phyloP scores from a whole-genome alignment of 2,329 filamentous ascomycete species.

The Colletotrichum tropicicola region DNA sequence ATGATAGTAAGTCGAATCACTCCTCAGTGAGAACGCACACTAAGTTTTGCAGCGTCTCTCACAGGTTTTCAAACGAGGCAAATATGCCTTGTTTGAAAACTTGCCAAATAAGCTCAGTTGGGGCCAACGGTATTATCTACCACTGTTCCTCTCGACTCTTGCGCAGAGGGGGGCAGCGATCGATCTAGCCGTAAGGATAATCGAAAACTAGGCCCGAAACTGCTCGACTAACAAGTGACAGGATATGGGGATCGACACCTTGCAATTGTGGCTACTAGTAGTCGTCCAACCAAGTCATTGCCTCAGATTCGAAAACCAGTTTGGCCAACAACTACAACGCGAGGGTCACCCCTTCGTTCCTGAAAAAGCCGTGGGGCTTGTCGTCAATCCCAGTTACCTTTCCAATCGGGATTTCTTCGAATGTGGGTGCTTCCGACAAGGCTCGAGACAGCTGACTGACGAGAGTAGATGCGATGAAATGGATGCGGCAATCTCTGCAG shows the following conservation, averaged over 20 bases:
- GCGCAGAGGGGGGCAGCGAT: slow-evolving; percentile 53
- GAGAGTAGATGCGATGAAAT: slow-evolving; percentile 47
- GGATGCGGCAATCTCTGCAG: slow-evolving; percentile 60
- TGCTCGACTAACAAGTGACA: slow-evolving; percentile 25
- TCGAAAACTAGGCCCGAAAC: slow-evolving; percentile 1
- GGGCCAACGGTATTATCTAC: slow-evolving; percentile 53
- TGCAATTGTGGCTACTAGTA: slow-evolving; percentile 62
- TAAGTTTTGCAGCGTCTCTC: slow-evolving; percentile 46
- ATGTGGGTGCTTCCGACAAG: slow-evolving; percentile 38
- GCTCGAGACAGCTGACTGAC: neutral
- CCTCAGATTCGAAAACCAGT: slow-evolving; percentile 57
- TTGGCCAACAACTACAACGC: slow-evolving; percentile 56
- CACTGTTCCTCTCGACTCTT: slow-evolving; percentile 61
- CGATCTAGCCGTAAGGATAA: slow-evolving; percentile 49
- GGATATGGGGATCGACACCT: slow-evolving; percentile 53
- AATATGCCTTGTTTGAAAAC: slow-evolving; percentile 59
- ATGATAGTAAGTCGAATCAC: slow-evolving; percentile 44
- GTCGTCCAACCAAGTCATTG: slow-evolving; percentile 59
- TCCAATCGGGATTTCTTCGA: slow-evolving; percentile 60
- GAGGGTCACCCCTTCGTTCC: slow-evolving; percentile 54
- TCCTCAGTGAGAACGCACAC: slow-evolving; percentile 24
- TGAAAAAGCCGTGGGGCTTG: slow-evolving; percentile 45
- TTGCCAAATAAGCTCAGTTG: slow-evolving; percentile 48
- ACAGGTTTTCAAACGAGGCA: slow-evolving; percentile 55
- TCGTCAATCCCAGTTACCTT: slow-evolving; percentile 54